Evolutionary conservation across 2,329 filamentous ascomycete genomes (phyloP).

Genomic region (Xylariaceae sp.): DNA sequence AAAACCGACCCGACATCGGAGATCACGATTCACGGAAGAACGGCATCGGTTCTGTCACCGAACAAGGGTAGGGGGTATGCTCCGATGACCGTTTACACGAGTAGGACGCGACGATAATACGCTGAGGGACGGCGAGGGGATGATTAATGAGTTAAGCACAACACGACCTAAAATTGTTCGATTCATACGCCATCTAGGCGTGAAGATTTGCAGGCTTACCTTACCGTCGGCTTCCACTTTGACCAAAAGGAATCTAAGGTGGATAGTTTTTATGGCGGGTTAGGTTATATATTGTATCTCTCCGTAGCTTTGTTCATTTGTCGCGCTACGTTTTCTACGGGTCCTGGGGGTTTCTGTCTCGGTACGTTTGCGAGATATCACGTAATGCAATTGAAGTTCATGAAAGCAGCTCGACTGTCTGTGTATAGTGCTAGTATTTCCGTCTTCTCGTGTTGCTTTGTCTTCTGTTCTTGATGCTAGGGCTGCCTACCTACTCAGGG

Average conservation of each 20-base stretch:
- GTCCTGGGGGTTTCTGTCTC: neutral
- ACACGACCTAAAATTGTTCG: constrained; percentile 22
- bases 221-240: constrained; percentile 1
- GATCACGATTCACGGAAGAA: constrained; percentile 1
- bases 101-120: constrained; percentile 18
- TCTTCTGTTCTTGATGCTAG: no score
- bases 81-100: constrained; percentile 13
- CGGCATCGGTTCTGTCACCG: neutral
- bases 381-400: constrained; percentile 6
- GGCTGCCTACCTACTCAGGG: no score
- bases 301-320: constrained; percentile 12
- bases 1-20: constrained; percentile 14
- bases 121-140: constrained; percentile 15
- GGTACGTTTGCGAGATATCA: constrained; percentile 11
- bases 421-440: no score
- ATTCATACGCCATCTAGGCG: constrained; percentile 22
- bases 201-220: constrained; percentile 4
- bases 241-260: neutral
- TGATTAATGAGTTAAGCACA: constrained; percentile 19
- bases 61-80: constrained; percentile 3
- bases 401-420: neutral
- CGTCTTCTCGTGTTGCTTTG: no score
- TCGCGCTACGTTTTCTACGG: constrained; percentile 1
- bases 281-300: constrained; percentile 14
- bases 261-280: constrained; percentile 10